Evolutionary conservation across 2,329 filamentous ascomycete species (phyloP), one percentile per base, ranked within the genome.

Genomic region (Dothidotthia symphoricarpi): DNA sequence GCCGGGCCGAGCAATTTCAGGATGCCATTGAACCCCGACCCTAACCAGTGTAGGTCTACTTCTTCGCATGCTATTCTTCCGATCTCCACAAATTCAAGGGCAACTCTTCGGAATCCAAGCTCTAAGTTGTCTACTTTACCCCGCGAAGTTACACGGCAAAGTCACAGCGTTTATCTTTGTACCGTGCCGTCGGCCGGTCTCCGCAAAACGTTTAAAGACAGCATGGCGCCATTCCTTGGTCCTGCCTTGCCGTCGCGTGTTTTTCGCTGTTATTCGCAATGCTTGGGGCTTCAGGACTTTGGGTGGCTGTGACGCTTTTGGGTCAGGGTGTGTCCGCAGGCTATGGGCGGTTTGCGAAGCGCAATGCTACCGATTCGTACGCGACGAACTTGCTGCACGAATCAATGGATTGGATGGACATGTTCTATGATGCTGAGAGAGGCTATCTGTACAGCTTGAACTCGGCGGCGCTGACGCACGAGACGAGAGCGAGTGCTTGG

Each of bases 401-500:
- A 58, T 75, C 75, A 2, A 80, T 81, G 75, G 45, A 59, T 5
- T 76, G 75, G 67, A 68, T 80, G 67, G 79, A 82, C 48, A 63
- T 58, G 2, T 75, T 71, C 37, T 82, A 80, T 49, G 79, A 82
- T 43, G 36, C 64, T 2, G 59, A 61, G 2, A 71, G 71, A 5
- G 74, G 74, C 0, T 81, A 81, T 40, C 58, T 81, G 12, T 78
- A 77, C 55, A 69, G 74, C 29, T 69, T 76, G 26, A 63, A 69
- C 39, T 63, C 67, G 3, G 55, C 68, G 7, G 74, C 76, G 0
- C 63, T 79, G 6, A 67, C 72, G 2, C 77, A 82, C 42, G 77
- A 80, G 29, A 82, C 77, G 0, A 70, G 78, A 36, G 74, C 71
- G 28, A 78, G 76, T 0, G 70, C 70, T 0, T 82, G 80, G 78